A percentile compares a stretch with the other conserved stretches of the same genome.
Evolutionary conservation across 306 rosid genomes (phyloP).

Genomic region (Prunus mira): DNA sequence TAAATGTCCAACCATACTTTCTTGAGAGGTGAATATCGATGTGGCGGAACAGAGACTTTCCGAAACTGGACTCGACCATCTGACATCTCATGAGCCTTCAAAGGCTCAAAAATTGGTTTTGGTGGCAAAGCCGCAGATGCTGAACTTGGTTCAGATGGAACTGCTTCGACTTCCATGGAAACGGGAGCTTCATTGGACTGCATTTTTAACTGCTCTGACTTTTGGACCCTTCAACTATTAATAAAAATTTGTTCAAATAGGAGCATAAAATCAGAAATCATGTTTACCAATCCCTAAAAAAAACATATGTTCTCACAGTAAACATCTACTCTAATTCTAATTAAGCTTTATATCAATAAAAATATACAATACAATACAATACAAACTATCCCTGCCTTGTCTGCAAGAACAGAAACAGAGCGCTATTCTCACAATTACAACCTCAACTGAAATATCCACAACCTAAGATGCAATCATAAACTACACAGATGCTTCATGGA

Average conservation of each 20-base stretch:
- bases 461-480: background rate
- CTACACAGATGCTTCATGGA: background rate
- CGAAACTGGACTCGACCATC: slow-evolving; percentile 80
- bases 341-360: background rate
- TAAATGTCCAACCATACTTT: slow-evolving; percentile 85
- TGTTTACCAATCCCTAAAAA: background rate
- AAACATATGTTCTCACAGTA: background rate
- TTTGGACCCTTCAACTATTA: background rate
- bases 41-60: slow-evolving; percentile 75
- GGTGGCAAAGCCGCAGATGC: slow-evolving; percentile 44
- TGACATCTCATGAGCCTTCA: slow-evolving; percentile 86
- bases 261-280: background rate
- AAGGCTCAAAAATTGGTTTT: slow-evolving; percentile 65
- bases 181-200: slow-evolving; percentile 43
- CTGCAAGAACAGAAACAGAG: background rate
- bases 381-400: background rate
- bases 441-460: background rate
- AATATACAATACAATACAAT: background rate
- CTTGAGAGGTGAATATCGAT: slow-evolving; percentile 82
- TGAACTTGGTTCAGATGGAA: slow-evolving; percentile 25
- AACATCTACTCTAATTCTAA: background rate
- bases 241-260: background rate
- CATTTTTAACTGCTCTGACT: slow-evolving; percentile 36
- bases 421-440: background rate
- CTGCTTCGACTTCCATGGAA: slow-evolving; percentile 59